Evolutionary conservation across 768 basidiomycete genomes (phyloP).

Genomic region (Obba rivulosa): DNA sequence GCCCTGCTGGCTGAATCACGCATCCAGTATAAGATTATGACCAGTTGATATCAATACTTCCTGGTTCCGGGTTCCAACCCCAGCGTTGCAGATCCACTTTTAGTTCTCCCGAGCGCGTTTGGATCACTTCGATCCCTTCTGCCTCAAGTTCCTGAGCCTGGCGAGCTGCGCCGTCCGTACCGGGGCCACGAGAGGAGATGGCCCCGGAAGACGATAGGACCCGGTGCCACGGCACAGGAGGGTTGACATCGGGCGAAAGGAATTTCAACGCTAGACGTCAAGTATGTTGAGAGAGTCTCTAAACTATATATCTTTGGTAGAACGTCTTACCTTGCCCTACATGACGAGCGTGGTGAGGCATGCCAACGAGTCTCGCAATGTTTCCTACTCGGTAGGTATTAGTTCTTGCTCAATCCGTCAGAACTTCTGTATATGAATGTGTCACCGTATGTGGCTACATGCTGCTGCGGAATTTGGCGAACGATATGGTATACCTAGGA

Average conservation of each 20-base stretch:
- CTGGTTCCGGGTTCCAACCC: slow-evolving; percentile 62
- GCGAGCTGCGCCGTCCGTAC: slow-evolving; percentile 69
- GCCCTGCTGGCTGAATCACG: no score
- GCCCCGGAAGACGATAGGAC: slow-evolving; percentile 66
- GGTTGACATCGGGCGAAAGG: slow-evolving; percentile 49
- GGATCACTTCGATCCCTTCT: slow-evolving; percentile 76
- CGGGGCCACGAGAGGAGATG: slow-evolving; percentile 81
- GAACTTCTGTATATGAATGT: slow-evolving; percentile 3
- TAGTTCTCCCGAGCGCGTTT: slow-evolving; percentile 49
- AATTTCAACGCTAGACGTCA: slow-evolving; percentile 67
- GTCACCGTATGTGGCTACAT: slow-evolving; percentile 74
- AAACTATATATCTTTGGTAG: not conserved
- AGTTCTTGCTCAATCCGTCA: not conserved
- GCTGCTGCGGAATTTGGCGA: slow-evolving; percentile 58
- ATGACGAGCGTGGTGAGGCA: slow-evolving; percentile 74
- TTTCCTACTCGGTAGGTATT: slow-evolving; percentile 50
- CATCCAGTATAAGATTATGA: no score
- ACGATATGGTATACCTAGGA: slow-evolving; percentile 68
- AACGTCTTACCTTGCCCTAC: slow-evolving; percentile 67
- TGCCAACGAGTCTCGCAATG: slow-evolving; percentile 73
- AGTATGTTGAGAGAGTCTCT: not conserved
- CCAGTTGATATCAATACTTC: slow-evolving; percentile 11
- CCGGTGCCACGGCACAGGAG: slow-evolving; percentile 79
- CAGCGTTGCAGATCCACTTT: slow-evolving; percentile 51
- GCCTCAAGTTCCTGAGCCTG: slow-evolving; percentile 74